phyloP scores from a whole-genome alignment of 2,329 filamentous ascomycete genomes.

The Penicillium sp. region DNA sequence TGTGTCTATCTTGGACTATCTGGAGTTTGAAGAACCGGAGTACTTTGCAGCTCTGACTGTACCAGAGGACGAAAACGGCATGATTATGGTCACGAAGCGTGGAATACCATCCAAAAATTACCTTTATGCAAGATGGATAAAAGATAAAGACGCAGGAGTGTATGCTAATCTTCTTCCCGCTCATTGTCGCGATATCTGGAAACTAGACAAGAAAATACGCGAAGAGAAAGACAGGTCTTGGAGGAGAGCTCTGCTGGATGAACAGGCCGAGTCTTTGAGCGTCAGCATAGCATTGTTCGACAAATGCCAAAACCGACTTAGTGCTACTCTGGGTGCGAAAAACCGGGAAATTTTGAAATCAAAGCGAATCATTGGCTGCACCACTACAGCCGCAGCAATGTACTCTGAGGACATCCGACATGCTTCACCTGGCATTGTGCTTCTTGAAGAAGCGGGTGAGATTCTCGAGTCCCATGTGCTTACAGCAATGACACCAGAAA shows the following conservation, averaged over 20 bases:
- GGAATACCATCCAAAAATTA: constrained; percentile 53
- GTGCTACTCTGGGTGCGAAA: constrained; percentile 14
- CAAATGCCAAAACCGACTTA: constrained; percentile 13
- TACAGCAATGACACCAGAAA: constrained; percentile 56
- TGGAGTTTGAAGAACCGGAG: constrained; percentile 55
- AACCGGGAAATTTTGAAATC: constrained; percentile 43
- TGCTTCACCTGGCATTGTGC: constrained; percentile 58
- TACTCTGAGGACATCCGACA: constrained; percentile 56
- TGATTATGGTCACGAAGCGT: constrained; percentile 45
- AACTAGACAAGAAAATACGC: constrained; percentile 45
- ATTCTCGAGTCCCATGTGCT: constrained; percentile 69
- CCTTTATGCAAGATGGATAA: constrained; percentile 56
- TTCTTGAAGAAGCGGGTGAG: constrained; percentile 73
- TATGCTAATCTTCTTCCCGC: constrained; percentile 48
- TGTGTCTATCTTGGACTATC: constrained; percentile 42
- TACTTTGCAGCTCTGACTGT: constrained; percentile 60
- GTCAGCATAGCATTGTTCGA: constrained; percentile 14
- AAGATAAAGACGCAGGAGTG: constrained; percentile 48
- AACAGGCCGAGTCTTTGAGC: constrained; percentile 43
- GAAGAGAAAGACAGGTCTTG: constrained; percentile 43
- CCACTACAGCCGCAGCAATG: constrained; percentile 69
- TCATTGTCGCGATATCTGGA: constrained; percentile 38
- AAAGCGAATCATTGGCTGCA: constrained; percentile 67
- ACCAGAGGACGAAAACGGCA: constrained; percentile 49
- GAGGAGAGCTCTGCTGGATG: constrained; percentile 49